These are phyloP conservation scores for Botrytis squamosa DNA, from an alignment of 2,329 filamentous ascomycete species.

Conservation along the genomic window DNA sequence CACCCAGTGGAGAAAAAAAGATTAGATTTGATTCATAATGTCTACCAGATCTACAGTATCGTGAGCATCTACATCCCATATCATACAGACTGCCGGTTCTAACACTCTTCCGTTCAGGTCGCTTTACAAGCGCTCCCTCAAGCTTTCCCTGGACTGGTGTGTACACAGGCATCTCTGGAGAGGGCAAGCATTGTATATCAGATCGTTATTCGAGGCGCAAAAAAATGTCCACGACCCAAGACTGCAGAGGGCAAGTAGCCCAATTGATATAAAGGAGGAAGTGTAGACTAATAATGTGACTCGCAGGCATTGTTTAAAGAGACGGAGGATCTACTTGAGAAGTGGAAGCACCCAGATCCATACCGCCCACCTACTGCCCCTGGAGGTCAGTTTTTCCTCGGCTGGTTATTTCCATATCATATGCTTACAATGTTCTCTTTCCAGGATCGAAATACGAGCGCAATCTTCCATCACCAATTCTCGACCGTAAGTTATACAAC, in stretches of 20 bases:
- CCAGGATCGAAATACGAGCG: slow-evolving; percentile 93
- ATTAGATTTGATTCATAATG: slow-evolving; percentile 30
- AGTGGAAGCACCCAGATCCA: slow-evolving; percentile 97
- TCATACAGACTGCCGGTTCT: not conserved
- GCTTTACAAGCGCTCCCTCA: slow-evolving; percentile 89
- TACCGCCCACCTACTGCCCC: slow-evolving; percentile 87
- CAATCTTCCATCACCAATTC: slow-evolving; percentile 77
- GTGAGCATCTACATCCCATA: slow-evolving; percentile 29
- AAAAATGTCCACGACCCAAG: slow-evolving; percentile 78
- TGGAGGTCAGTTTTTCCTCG: slow-evolving; percentile 63
- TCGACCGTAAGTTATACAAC: slow-evolving; percentile 67
- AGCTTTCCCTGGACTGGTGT: slow-evolving; percentile 92
- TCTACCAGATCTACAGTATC: slow-evolving; percentile 40
- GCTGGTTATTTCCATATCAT: not conserved
- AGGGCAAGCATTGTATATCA: slow-evolving; percentile 93
- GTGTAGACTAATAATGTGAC: slow-evolving; percentile 23
- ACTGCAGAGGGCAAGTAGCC: slow-evolving; percentile 64
- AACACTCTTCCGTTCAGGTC: slow-evolving; percentile 46
- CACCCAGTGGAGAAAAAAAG: not conserved
- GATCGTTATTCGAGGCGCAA: slow-evolving; percentile 93
- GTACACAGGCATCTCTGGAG: slow-evolving; percentile 93
- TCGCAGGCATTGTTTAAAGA: slow-evolving; percentile 76
- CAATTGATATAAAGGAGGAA: not conserved
- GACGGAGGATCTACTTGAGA: slow-evolving; percentile 82
- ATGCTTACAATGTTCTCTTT: slow-evolving; percentile 23